Conservation (phyloP, 2,329 filamentous ascomycete genomes). For the Colletotrichum horii region DNA sequence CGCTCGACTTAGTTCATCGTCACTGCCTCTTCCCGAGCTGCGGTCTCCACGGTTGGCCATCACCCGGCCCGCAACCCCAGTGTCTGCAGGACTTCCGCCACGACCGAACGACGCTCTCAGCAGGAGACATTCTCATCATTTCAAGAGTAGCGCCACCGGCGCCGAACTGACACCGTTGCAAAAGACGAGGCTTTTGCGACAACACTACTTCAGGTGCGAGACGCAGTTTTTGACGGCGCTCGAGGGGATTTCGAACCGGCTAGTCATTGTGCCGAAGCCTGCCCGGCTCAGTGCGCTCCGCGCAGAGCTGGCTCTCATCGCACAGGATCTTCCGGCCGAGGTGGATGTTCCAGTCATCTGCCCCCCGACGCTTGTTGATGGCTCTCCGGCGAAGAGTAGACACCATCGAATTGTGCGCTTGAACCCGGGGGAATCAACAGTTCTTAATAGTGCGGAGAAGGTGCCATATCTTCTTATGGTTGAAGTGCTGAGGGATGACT, state of each 20-base stretch:
- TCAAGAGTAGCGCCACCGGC: slow-evolving; percentile 61
- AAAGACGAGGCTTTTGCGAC: slow-evolving; percentile 74
- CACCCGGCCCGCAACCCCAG: slow-evolving; percentile 62
- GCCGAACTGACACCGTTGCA: slow-evolving; percentile 68
- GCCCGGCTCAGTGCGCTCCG: slow-evolving; percentile 81
- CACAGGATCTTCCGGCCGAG: slow-evolving; percentile 81
- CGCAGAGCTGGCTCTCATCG: slow-evolving; percentile 81
- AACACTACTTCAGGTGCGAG: slow-evolving; percentile 84
- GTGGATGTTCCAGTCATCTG: slow-evolving; percentile 85
- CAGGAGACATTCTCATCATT: slow-evolving; percentile 66
- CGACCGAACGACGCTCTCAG: slow-evolving; percentile 54
- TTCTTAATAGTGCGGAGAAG: slow-evolving; percentile 85
- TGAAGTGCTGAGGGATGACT: slow-evolving; percentile 81
- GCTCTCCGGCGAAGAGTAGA: slow-evolving; percentile 74
- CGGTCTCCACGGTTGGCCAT: slow-evolving; percentile 52
- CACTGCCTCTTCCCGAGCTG: slow-evolving; percentile 67
- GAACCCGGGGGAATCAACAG: slow-evolving; percentile 84
- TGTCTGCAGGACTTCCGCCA: slow-evolving; percentile 56
- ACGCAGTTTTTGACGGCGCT: slow-evolving; percentile 82
- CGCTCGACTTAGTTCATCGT: slow-evolving; percentile 70
- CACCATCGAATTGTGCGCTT: slow-evolving; percentile 85
- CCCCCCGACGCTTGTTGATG: slow-evolving; percentile 74
- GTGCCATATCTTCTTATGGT: slow-evolving; percentile 87
- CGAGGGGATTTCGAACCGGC: slow-evolving; percentile 83
- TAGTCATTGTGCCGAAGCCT: slow-evolving; percentile 81